A percentile compares a stretch with the other conserved stretches of the same genome.
Evolutionary conservation across 148 eudicot species (phyloP).

Genomic region (Nepenthes gracilis): DNA sequence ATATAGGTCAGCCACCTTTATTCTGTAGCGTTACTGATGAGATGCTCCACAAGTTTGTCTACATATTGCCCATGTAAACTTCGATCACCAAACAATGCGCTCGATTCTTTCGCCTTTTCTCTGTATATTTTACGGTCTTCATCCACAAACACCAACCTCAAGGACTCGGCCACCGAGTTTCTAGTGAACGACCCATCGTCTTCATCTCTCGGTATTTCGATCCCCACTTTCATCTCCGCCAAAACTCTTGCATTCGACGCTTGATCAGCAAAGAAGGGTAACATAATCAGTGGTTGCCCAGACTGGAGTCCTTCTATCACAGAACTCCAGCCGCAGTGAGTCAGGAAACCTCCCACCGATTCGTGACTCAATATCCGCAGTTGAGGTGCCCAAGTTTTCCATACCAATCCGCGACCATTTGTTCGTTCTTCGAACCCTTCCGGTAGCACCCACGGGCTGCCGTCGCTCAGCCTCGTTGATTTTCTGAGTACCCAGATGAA

Average conservation of each 20-base stretch:
- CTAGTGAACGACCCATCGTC: slow-evolving; percentile 26
- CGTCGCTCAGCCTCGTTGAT: slow-evolving; percentile 3
- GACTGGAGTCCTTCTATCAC: slow-evolving; percentile 23
- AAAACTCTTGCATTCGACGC: slow-evolving; percentile 20
- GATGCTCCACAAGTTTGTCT: too few species aligned
- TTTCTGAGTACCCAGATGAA: slow-evolving; percentile 36
- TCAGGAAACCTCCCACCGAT: slow-evolving; percentile 36
- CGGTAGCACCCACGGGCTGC: slow-evolving; percentile 17
- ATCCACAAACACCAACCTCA: slow-evolving; percentile 16
- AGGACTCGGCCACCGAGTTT: slow-evolving; percentile 23
- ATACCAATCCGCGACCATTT: slow-evolving; percentile 21
- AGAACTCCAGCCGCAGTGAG: slow-evolving; percentile 37
- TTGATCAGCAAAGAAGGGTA: slow-evolving; percentile 22
- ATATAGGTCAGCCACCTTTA: too few species aligned
- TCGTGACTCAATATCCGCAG: slow-evolving; percentile 29
- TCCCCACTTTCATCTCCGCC: slow-evolving; percentile 16
- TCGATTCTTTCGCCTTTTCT: slow-evolving; percentile 28
- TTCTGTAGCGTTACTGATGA: too few species aligned
- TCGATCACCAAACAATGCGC: slow-evolving; percentile 16
- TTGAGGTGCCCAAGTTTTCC: slow-evolving; percentile 48
- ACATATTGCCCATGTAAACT: too few species aligned
- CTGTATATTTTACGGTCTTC: slow-evolving; percentile 16
- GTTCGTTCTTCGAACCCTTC: slow-evolving; percentile 39
- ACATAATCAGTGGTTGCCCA: slow-evolving; percentile 15
- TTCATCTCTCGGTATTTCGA: slow-evolving; percentile 19